These are phyloP conservation scores for Aspergillus biplanus DNA, from an alignment of 495 filamentous ascomycete genomes.

Conservation along the genomic window DNA sequence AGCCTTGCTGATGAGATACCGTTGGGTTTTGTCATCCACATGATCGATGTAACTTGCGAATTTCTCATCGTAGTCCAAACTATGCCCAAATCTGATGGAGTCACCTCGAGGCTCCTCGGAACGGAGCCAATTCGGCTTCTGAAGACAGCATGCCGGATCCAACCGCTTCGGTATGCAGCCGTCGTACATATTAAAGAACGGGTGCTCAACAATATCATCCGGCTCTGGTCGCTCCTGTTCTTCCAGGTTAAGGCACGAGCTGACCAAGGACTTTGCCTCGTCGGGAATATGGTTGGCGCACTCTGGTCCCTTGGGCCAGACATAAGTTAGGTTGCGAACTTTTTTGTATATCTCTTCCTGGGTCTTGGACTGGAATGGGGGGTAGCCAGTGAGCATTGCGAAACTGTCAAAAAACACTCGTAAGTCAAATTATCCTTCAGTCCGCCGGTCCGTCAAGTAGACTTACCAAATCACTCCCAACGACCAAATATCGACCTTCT, in stretches of 20 bases:
- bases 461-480: constrained; percentile 91
- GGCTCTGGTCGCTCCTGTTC: constrained; percentile 75
- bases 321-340: constrained; percentile 70
- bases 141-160: constrained; percentile 45
- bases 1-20: constrained; percentile 48
- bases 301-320: constrained; percentile 68
- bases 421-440: background rate
- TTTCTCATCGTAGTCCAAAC: constrained; percentile 51
- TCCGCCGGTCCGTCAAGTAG: background rate
- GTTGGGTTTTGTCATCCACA: constrained; percentile 41
- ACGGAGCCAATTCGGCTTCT: constrained; percentile 50
- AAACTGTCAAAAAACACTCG: constrained; percentile 51
- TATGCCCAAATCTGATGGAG: constrained; percentile 48
- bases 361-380: constrained; percentile 85
- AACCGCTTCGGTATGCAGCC: constrained; percentile 54
- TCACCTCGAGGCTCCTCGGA: constrained; percentile 51
- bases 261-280: constrained; percentile 78
- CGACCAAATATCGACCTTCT: constrained; percentile 96
- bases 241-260: constrained; percentile 70
- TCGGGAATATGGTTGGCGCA: constrained; percentile 53
- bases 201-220: constrained; percentile 80
- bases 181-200: constrained; percentile 72
- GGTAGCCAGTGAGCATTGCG: constrained; percentile 87
- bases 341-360: constrained; percentile 85
- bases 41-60: constrained; percentile 45